A percentile compares a stretch with the other conserved stretches of the same genome.
phyloP scores from a whole-genome alignment of 129 eudicot species.

The Scalesia atractyloides region DNA sequence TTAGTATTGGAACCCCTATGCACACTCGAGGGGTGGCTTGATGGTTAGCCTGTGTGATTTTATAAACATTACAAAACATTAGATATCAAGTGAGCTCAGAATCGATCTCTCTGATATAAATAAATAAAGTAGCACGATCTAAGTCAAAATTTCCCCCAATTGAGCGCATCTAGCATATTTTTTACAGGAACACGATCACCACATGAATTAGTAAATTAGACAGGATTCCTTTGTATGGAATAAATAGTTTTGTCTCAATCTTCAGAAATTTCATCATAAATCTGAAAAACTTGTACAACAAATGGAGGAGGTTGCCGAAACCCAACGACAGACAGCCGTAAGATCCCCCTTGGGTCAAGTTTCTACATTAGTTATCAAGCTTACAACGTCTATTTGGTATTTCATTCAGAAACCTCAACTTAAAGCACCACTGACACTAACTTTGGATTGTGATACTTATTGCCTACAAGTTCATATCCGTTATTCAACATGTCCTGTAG shows the following conservation, averaged over 20 bases:
- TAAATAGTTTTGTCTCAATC: too few species aligned
- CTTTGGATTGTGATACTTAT: neutral
- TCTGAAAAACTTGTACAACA: too few species aligned
- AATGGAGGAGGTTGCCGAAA: too few species aligned
- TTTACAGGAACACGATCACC: too few species aligned
- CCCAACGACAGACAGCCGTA: too few species aligned
- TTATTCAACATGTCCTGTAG: too few species aligned
- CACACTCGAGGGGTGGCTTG: constrained; percentile 41
- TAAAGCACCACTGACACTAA: neutral
- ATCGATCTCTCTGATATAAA: neutral
- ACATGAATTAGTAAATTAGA: too few species aligned
- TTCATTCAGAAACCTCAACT: neutral
- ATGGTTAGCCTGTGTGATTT: constrained; percentile 46
- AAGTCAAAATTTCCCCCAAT: too few species aligned
- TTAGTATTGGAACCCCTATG: constrained; percentile 39
- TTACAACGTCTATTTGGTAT: neutral
- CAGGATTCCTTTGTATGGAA: too few species aligned
- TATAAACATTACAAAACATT: neutral
- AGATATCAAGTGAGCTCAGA: neutral
- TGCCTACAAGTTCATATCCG: neutral
- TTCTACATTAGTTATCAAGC: neutral
- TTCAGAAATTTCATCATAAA: too few species aligned
- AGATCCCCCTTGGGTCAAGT: neutral
- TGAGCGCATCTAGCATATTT: too few species aligned
- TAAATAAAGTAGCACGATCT: neutral